Evolutionary conservation across 2,329 filamentous ascomycete genomes (phyloP).

Genomic region (Colletotrichum spaethianum): DNA sequence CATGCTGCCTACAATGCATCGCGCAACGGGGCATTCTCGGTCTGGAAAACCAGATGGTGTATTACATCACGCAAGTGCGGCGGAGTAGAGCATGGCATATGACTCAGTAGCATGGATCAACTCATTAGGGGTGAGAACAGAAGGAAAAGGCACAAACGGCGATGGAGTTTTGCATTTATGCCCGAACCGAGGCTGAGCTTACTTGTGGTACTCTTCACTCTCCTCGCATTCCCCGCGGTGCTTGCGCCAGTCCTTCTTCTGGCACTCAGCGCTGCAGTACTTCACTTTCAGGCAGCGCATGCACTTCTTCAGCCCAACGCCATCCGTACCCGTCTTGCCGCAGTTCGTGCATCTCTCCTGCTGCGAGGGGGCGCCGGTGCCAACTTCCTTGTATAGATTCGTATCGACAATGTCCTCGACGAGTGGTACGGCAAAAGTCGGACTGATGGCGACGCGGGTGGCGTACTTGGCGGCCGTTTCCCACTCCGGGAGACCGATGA

Average conservation of each 20-base stretch:
- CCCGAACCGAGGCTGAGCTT: neutral
- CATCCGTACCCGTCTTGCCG: conserved; percentile 49
- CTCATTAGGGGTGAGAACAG: neutral
- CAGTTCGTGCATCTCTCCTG: conserved; percentile 55
- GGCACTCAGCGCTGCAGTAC: conserved; percentile 69
- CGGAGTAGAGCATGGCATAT: neutral
- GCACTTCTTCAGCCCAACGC: conserved; percentile 59
- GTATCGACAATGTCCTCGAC: conserved; percentile 57
- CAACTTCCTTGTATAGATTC: conserved; percentile 2
- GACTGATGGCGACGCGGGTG: conserved; percentile 72
- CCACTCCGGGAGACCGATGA: conserved; percentile 59
- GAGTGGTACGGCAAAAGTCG: conserved; percentile 61
- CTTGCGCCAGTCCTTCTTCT: conserved; percentile 68
- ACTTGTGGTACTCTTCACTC: conserved; percentile 12
- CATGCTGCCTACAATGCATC: neutral
- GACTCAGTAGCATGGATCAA: neutral
- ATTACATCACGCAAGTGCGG: neutral
- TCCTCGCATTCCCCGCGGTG: conserved; percentile 60
- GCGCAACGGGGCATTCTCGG: neutral
- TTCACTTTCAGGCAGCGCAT: conserved; percentile 57
- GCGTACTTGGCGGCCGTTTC: conserved; percentile 57
- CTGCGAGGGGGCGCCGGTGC: neutral
- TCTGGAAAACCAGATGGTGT: neutral
- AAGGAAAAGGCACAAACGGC: too few relatives aligned
- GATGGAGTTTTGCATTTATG: neutral